Conservation (phyloP, 2,329 filamentous ascomycete genomes). For the Aureobasidium sp. region DNA sequence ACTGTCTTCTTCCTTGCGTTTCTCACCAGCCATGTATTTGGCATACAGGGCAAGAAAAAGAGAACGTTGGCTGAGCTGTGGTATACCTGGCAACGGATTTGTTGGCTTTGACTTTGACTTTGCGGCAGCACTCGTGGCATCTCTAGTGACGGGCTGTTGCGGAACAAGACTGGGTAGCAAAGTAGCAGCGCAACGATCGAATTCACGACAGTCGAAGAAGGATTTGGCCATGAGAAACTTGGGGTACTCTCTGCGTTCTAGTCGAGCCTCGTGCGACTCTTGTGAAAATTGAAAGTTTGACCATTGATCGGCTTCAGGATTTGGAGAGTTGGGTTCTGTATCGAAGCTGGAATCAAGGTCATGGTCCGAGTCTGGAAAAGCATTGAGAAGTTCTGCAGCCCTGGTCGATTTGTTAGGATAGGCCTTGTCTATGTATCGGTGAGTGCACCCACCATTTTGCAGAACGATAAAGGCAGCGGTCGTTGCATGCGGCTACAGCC, state of each 20-base stretch:
- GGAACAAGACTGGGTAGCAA: slow-evolving; percentile 70
- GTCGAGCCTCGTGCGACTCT: slow-evolving; percentile 35
- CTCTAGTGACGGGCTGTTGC: slow-evolving; percentile 22
- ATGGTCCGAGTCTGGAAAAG: slow-evolving; percentile 53
- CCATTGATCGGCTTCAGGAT: neutral
- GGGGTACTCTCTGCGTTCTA: slow-evolving; percentile 71
- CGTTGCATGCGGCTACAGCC: slow-evolving; percentile 82
- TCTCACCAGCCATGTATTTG: slow-evolving; percentile 87
- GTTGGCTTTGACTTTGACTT: slow-evolving; percentile 52
- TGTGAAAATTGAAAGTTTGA: neutral
- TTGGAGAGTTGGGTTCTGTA: slow-evolving; percentile 45
- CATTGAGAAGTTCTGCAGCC: slow-evolving; percentile 87
- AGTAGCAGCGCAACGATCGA: slow-evolving; percentile 82
- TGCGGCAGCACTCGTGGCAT: slow-evolving; percentile 30
- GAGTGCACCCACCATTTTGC: slow-evolving; percentile 69
- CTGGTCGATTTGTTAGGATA: slow-evolving; percentile 37
- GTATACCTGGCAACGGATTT: slow-evolving; percentile 27
- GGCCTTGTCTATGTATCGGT: slow-evolving; percentile 15
- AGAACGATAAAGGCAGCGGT: slow-evolving; percentile 89
- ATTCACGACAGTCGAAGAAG: slow-evolving; percentile 91
- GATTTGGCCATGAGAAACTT: slow-evolving; percentile 87
- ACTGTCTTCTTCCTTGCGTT: slow-evolving; percentile 89
- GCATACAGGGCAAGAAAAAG: slow-evolving; percentile 88
- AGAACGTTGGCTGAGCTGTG: slow-evolving; percentile 72
- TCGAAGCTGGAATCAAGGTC: slow-evolving; percentile 40